Conservation (phyloP, 2,329 filamentous ascomycete species). For the Grosmannia huntii region DNA sequence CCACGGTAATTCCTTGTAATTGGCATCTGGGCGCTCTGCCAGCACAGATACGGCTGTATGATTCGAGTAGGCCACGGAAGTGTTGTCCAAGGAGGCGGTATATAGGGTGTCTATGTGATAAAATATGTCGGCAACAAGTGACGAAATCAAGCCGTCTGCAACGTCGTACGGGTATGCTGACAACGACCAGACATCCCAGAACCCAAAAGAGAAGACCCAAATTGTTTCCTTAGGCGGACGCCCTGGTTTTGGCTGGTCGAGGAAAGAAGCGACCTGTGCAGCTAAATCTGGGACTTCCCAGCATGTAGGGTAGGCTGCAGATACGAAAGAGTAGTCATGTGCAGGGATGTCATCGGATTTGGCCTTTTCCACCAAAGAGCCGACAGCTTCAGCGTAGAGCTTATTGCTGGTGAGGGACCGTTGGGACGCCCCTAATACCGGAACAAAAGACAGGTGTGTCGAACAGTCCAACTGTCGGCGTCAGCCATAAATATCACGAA, state of each 20-base stretch:
- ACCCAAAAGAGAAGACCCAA: conserved; percentile 40
- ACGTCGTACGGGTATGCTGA: conserved; percentile 29
- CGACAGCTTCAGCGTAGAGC: conserved; percentile 35
- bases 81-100: conserved; percentile 25
- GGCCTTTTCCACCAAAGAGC: conserved; percentile 18
- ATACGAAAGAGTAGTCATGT: conserved; percentile 30
- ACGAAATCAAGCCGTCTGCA: conserved; percentile 24
- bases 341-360: conserved; percentile 23
- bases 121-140: conserved; percentile 27
- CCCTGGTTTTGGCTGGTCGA: conserved; percentile 23
- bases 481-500: neutral
- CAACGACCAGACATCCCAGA: conserved; percentile 41
- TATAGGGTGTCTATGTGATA: conserved; percentile 34
- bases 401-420: conserved; percentile 38
- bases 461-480: conserved; percentile 30
- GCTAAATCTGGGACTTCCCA: conserved; percentile 27
- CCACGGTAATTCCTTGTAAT: conserved; percentile 12
- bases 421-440: conserved; percentile 13
- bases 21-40: neutral
- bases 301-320: conserved; percentile 28
- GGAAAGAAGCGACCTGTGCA: conserved; percentile 31
- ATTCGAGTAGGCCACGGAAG: conserved; percentile 33
- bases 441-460: conserved; percentile 32
- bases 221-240: conserved; percentile 31
- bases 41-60: conserved; percentile 10